Evolutionary conservation across 352 stramenopile species (phyloP).

Genomic region (Phytopythium montanum): DNA sequence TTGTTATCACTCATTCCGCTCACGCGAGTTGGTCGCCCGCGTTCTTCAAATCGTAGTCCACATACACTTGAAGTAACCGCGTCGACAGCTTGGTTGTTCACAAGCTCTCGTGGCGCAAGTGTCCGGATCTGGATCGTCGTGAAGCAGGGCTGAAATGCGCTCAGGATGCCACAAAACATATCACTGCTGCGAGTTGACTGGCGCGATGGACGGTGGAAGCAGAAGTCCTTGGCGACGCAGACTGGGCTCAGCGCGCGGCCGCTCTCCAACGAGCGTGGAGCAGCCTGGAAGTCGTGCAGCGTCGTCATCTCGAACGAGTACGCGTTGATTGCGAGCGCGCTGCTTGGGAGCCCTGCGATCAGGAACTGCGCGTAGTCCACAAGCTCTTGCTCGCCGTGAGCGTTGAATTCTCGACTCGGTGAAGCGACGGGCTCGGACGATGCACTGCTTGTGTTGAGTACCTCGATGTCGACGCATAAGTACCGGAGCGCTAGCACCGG

Average conservation of each 20-base stretch:
- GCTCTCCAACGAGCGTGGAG: not conserved
- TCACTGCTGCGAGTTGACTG: conserved; percentile 5
- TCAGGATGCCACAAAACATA: conserved; percentile 46
- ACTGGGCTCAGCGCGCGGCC: conserved; percentile 18
- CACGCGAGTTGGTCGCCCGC: too few species aligned
- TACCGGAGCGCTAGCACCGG: conserved; percentile 47
- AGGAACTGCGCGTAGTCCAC: conserved; percentile 53
- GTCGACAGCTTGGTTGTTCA: conserved; percentile 17
- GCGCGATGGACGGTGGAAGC: conserved; percentile 28
- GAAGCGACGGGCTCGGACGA: not conserved
- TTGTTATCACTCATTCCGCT: not conserved
- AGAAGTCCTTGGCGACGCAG: conserved; percentile 52
- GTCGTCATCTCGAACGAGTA: conserved; percentile 62
- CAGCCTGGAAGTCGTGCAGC: conserved; percentile 49
- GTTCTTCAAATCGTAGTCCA: not conserved
- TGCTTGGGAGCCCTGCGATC: conserved; percentile 39
- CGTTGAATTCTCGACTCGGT: conserved; percentile 30
- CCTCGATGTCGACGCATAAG: conserved; percentile 26
- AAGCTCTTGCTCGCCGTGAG: conserved; percentile 41
- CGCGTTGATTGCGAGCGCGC: conserved; percentile 56
- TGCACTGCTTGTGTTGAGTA: not conserved
- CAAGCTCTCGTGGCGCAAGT: not conserved
- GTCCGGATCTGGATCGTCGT: conserved; percentile 28
- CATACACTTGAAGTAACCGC: not conserved
- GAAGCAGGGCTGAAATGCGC: conserved; percentile 67